Evolutionary conservation across 352 stramenopile genomes (phyloP).

Genomic region (Globisporangium cystogenes): DNA sequence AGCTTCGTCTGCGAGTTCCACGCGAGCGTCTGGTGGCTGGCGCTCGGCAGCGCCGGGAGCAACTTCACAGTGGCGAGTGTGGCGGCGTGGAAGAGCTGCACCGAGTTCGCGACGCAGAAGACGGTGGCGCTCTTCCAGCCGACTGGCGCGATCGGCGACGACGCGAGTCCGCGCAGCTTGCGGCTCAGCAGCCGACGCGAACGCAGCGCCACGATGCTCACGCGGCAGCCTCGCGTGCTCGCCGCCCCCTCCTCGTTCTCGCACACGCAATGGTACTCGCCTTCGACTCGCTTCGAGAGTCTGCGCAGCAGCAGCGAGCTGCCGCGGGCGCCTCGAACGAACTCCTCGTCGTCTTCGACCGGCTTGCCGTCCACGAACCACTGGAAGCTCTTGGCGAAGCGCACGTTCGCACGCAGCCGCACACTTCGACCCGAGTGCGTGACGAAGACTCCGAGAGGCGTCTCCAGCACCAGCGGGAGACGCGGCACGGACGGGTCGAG

Average conservation of each 20-base stretch:
- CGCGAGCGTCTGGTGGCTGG: constrained; percentile 16
- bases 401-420: constrained; percentile 32
- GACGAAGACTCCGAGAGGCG: constrained; percentile 23
- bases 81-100: constrained; percentile 21
- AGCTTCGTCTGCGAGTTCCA: constrained; percentile 16
- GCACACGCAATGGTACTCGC: constrained; percentile 57
- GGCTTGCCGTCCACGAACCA: constrained; percentile 46
- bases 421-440: constrained; percentile 20
- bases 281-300: constrained; percentile 35
- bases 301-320: constrained; percentile 31
- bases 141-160: constrained; percentile 13
- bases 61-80: constrained; percentile 11
- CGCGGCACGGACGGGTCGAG: constrained; percentile 41
- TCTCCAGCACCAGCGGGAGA: constrained; percentile 26
- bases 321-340: constrained; percentile 16
- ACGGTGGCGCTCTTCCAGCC: constrained; percentile 14
- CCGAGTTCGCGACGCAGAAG: constrained; percentile 12
- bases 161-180: constrained; percentile 21
- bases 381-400: constrained; percentile 31
- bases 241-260: constrained; percentile 52
- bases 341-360: constrained; percentile 8
- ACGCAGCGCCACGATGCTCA: constrained; percentile 23
- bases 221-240: constrained; percentile 24
- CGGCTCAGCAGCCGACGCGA: constrained; percentile 17
- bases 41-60: constrained; percentile 1